Evolutionary conservation across 2,329 filamentous ascomycete species (phyloP), one percentile per base, ranked within the genome.

Genomic region (Diaporthe sp.): DNA sequence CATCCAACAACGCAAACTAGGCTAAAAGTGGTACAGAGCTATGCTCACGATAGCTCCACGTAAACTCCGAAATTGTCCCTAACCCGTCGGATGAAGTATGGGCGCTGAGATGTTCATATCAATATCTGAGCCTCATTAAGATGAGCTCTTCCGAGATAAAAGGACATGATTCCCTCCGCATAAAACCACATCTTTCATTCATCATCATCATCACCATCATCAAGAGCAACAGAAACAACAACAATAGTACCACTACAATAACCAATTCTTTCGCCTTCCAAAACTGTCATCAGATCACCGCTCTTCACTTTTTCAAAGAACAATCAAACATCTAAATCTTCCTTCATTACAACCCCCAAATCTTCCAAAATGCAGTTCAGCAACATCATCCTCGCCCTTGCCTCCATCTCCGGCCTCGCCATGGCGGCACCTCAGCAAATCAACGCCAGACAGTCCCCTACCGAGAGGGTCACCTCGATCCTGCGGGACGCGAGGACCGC

Each of bases 351-450:
- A 58, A 38, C 33, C 1, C 10, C n/a, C 3, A 40, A 25, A 60
- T 15, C 33, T 25, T n/a, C 22, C 60, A 66, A 47, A n/a, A 66
- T 66, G 60, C 60, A 66, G 42, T 35, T 66, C 60, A 50, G 3
- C 42, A 66, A n/a, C 42, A 66, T 66, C 42, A 35, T 66, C 60
- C 42, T 66, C 17, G 25, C 60, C 28, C n/a, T 66, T 3, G 60
- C 60, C 42, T 35, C 60, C 28, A 17, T 35, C 60, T 47, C 42
- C 19, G 28, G 60, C 42, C 40, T 66, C 40, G 60, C 42, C 28
- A 4, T 35, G 12, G 60, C 60, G 5, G 60, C 60, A 28, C 60
- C 60, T 2, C 25, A 66, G 19, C 28, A 45, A 25, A 22, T 64
- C 60, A 2, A 9, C 5, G 40, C 42, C 42, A n/a, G 60, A 15